phyloP scores from a whole-genome alignment of 306 rosid genomes.

The Quercus alba region DNA sequence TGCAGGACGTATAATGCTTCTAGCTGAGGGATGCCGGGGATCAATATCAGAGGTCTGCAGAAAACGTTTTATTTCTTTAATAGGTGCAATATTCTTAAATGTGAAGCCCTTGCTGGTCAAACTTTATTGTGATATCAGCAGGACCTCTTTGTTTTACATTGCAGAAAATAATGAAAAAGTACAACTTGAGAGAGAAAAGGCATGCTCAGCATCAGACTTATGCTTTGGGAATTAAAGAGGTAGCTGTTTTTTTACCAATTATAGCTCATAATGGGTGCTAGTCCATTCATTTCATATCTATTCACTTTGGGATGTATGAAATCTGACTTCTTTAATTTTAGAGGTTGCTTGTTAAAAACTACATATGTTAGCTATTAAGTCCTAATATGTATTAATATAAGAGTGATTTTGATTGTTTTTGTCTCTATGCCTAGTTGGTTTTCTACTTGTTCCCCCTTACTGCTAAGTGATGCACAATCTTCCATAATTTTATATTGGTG shows the following conservation, averaged over 20 bases:
- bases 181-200: conserved; percentile 76
- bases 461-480: background rate
- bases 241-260: background rate
- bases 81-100: conserved; percentile 17
- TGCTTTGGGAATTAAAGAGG: conserved; percentile 97
- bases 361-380: background rate
- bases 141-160: background rate
- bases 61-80: background rate
- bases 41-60: conserved; percentile 84
- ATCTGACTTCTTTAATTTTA: background rate
- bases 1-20: conserved; percentile 71
- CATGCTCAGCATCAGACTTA: conserved; percentile 88
- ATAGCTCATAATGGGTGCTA: background rate
- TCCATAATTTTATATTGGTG: background rate
- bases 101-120: conserved; percentile 7
- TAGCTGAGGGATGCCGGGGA: conserved; percentile 98
- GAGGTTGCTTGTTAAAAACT: too few relatives aligned
- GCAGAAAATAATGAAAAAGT: conserved; percentile 69
- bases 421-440: background rate
- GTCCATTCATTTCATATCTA: background rate
- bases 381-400: background rate
- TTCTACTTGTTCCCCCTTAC: background rate
- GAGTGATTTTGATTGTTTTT: conserved; percentile 1
- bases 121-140: conserved; percentile 17
- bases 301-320: background rate